Evolutionary conservation across 2,329 filamentous ascomycete genomes (phyloP).

Genomic region (Aureobasidium vineae): DNA sequence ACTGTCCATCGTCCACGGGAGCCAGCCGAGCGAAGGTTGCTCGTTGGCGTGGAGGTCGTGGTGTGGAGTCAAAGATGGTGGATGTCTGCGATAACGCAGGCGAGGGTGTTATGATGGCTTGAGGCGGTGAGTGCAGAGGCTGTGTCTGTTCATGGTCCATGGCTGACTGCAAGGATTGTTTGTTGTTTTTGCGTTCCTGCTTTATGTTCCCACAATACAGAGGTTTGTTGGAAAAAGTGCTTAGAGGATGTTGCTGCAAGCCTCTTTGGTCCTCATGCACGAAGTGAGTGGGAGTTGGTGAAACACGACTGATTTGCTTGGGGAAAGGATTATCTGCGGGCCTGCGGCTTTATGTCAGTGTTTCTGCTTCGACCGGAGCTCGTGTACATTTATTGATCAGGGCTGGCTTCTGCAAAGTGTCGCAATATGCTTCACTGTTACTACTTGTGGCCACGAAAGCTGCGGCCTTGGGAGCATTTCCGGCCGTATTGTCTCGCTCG

Average conservation of each 20-base stretch:
- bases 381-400: neutral
- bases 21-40: constrained; percentile 24
- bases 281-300: neutral
- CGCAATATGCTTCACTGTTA: constrained; percentile 17
- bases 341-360: constrained; percentile 2
- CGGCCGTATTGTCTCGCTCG: neutral
- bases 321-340: neutral
- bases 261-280: neutral
- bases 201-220: neutral
- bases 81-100: constrained; percentile 16
- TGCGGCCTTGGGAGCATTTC: neutral
- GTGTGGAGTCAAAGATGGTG: constrained; percentile 16
- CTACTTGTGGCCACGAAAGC: neutral
- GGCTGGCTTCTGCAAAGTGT: constrained; percentile 1
- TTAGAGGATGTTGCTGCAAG: neutral
- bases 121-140: neutral
- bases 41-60: constrained; percentile 14
- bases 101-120: neutral
- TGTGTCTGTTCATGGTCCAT: constrained; percentile 4
- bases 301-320: neutral
- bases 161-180: neutral
- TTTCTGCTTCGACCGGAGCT: neutral
- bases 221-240: neutral
- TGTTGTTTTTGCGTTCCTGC: neutral
- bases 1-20: constrained; percentile 24